Conservation (phyloP, 2,329 filamentous ascomycete species). For the Aspergillus tamarii region DNA sequence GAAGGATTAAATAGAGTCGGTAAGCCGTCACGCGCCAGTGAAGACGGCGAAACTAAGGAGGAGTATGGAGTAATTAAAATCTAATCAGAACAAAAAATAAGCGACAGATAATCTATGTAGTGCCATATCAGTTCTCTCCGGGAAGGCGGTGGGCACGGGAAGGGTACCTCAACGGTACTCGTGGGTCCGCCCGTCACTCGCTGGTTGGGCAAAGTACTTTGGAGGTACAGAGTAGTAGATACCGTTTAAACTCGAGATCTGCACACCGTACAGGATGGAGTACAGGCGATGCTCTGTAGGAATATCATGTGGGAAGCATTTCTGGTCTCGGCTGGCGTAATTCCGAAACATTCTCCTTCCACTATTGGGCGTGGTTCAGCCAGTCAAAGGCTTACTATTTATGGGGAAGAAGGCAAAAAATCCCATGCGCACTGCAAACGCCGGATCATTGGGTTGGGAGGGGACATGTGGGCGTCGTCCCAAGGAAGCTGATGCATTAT, state of each 20-base stretch:
- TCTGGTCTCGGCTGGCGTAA: neutral
- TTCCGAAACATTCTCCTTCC: neutral
- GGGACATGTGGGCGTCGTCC: neutral
- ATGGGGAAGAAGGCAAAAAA: neutral
- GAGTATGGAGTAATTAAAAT: neutral
- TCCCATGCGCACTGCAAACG: neutral
- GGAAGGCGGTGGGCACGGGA: neutral
- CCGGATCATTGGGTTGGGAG: neutral
- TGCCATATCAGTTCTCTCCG: no score
- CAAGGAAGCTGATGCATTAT: neutral
- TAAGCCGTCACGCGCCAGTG: neutral
- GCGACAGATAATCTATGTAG: neutral
- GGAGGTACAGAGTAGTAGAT: neutral
- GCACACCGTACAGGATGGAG: neutral
- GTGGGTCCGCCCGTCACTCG: neutral
- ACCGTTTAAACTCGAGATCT: neutral
- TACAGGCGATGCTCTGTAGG: neutral
- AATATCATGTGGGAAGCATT: neutral
- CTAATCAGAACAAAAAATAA: neutral
- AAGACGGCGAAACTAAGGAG: neutral
- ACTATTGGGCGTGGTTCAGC: neutral
- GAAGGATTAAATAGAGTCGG: neutral
- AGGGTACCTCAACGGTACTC: neutral
- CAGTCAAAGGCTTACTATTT: neutral
- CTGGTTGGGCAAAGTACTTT: neutral